These are phyloP conservation scores for Vishniacozyma victoriae DNA, from an alignment of 768 basidiomycete species.

Conservation along the genomic window DNA sequence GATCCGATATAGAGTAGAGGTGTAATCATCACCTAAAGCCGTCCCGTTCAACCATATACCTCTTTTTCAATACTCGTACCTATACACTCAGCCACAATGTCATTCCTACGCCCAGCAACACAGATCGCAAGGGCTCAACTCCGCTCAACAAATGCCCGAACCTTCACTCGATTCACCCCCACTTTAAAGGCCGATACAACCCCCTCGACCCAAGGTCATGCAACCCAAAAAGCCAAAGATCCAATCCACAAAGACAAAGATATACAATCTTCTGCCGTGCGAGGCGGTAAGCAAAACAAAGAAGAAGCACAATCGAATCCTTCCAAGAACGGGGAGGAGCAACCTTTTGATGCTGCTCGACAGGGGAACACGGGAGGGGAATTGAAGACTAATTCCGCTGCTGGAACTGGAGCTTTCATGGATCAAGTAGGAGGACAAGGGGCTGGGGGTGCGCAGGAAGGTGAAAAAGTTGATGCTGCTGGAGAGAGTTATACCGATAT, in stretches of 20 bases:
- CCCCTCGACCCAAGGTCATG: constrained; percentile 39
- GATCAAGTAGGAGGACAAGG: constrained; percentile 44
- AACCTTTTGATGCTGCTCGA: constrained; percentile 35
- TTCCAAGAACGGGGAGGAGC: constrained; percentile 8
- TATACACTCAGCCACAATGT: not conserved
- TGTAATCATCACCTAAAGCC: no score
- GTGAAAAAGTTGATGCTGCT: constrained; percentile 24
- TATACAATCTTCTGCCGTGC: constrained; percentile 32
- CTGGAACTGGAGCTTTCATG: constrained; percentile 23
- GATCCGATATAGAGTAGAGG: no score
- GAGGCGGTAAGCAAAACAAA: constrained; percentile 22
- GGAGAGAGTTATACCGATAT: constrained; percentile 21
- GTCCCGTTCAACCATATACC: no score
- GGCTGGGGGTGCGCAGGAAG: constrained; percentile 10
- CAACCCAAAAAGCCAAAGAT: constrained; percentile 26
- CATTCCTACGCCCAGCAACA: constrained; percentile 5
- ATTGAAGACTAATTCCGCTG: not conserved
- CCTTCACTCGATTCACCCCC: constrained; percentile 3
- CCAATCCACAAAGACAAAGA: constrained; percentile 28
- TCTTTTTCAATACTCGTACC: no score
- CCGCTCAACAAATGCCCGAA: not conserved
- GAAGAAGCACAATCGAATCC: constrained; percentile 1
- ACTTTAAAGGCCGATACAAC: constrained; percentile 5
- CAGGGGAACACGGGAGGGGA: constrained; percentile 21
- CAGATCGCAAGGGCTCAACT: no score